Evolutionary conservation across 2,329 filamentous ascomycete genomes (phyloP).

Genomic region (Trichoderma atroviride): DNA sequence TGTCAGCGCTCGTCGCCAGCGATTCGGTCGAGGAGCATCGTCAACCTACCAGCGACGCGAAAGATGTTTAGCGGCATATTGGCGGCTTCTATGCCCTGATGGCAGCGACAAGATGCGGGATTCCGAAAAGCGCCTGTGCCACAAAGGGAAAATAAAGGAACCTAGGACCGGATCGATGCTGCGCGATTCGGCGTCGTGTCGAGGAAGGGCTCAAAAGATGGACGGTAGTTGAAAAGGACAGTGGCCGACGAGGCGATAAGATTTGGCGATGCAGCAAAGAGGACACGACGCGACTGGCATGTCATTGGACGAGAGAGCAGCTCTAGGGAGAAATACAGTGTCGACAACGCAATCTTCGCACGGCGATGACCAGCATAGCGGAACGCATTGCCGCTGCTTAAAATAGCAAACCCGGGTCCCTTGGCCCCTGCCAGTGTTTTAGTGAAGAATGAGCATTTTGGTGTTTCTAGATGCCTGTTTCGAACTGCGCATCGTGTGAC

Average conservation of each 20-base stretch:
- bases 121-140: background rate
- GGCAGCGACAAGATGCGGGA: background rate
- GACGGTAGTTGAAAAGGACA: slow-evolving; percentile 1
- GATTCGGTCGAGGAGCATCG: background rate
- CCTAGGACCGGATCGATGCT: background rate
- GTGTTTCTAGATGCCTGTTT: background rate
- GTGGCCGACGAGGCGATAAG: slow-evolving; percentile 11
- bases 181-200: background rate
- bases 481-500: background rate
- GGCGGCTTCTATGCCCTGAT: slow-evolving; percentile 13
- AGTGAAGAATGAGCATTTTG: background rate
- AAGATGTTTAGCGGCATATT: slow-evolving; percentile 60
- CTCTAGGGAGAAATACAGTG: slow-evolving; percentile 10
- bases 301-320: slow-evolving; percentile 29
- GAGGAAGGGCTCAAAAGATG: background rate
- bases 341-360: background rate
- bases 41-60: slow-evolving; percentile 56
- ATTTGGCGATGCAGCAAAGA: slow-evolving; percentile 29
- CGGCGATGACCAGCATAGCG: background rate
- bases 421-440: background rate
- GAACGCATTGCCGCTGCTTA: background rate
- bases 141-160: background rate
- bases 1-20: slow-evolving; percentile 25
- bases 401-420: background rate
- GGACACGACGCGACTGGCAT: slow-evolving; percentile 34